phyloP scores from a whole-genome alignment of 768 basidiomycete genomes.

The Rhodocollybia butyracea region DNA sequence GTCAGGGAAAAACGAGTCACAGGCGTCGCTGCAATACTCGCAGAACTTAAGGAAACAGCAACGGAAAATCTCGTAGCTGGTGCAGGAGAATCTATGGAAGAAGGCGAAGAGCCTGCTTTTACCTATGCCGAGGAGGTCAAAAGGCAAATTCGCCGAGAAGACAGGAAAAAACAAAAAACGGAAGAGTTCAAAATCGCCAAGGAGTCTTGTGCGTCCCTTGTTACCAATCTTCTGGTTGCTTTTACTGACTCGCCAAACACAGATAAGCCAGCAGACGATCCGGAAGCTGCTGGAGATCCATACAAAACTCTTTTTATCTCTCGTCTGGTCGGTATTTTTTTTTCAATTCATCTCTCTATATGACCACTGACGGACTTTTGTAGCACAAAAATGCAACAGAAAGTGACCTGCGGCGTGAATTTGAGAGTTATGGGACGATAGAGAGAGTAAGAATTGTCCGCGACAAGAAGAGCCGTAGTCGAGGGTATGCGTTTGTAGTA shows the following conservation, averaged over 20 bases:
- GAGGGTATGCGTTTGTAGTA: conserved; percentile 95
- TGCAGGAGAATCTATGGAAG: conserved; percentile 68
- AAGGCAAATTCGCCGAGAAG: conserved; percentile 73
- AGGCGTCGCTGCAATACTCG: conserved; percentile 77
- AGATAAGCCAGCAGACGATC: conserved; percentile 94
- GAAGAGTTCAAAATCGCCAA: conserved; percentile 79
- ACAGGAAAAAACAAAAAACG: conserved; percentile 69
- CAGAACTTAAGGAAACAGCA: conserved; percentile 71
- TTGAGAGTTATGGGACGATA: conserved; percentile 92
- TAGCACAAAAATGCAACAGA: conserved; percentile 93
- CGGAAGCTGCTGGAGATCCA: conserved; percentile 91
- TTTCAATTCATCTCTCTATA: neutral
- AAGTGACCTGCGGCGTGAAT: conserved; percentile 89
- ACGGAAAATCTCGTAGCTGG: conserved; percentile 63
- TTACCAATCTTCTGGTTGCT: neutral
- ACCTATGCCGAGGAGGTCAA: conserved; percentile 83
- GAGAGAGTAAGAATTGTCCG: conserved; percentile 92
- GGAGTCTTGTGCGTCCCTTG: conserved; percentile 68
- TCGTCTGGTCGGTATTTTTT: conserved; percentile 58
- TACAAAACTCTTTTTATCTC: conserved; percentile 99
- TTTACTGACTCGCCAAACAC: conserved; percentile 12
- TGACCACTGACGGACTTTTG: conserved; percentile 14
- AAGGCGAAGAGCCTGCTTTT: conserved; percentile 78
- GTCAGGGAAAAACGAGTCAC: conserved; percentile 63
- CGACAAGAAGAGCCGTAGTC: conserved; percentile 82